Base-by-base conservation (phyloP, 1,284 basidiomycete genomes). In the Pascua sp. region DNA sequence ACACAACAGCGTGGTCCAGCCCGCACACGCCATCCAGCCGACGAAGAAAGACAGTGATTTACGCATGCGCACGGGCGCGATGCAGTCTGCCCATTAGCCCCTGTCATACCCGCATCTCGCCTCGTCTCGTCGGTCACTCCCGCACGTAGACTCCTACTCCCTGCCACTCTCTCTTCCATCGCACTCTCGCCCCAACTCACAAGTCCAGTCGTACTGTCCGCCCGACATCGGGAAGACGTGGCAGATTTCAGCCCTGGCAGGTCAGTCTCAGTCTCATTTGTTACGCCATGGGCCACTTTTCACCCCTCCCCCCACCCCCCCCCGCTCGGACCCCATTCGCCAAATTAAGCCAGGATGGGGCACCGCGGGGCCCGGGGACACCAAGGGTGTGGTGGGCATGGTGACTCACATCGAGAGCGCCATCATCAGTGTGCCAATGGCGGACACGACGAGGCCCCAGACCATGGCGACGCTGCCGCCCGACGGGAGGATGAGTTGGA, bases 131-230 rank as follows among this genome's bases (percentile, higher is more conserved):
- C 36, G 48, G 45, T 18, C 3, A 11, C 5, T 24, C 11, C 5
- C 55, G 11, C 11, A n/a, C n/a, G n/a, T n/a, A n/a, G n/a, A n/a
- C n/a, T n/a, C n/a, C n/a, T n/a, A n/a, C n/a, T n/a, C n/a, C n/a
- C 24, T 32, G 24, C 24, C 24, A 32, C 24, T 32, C 24, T 32
- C 4, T 32, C 24, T 32, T 32, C 7, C 24, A 32, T 32, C 24
- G 24, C 24, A 32, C 24, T 32, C 24, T 32, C 1, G 45, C 0
- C 9, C 8, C 11, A 5, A 45, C 56, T 40, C 32, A 53, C 48
- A 61, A 1, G 56, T 49, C 69, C 72, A 76, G 57, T 77, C 73
- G 52, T 75, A 74, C 53, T 75, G 76, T 1, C 76, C 75, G 0
- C 73, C 75, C 0, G 70, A 61, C 11, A 49, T 41, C 0, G 60